A percentile compares a stretch with the other conserved stretches of the same genome.
Evolutionary conservation across 371 early-diverging fungal genomes (phyloP).

Genomic region (Mucor indicus): DNA sequence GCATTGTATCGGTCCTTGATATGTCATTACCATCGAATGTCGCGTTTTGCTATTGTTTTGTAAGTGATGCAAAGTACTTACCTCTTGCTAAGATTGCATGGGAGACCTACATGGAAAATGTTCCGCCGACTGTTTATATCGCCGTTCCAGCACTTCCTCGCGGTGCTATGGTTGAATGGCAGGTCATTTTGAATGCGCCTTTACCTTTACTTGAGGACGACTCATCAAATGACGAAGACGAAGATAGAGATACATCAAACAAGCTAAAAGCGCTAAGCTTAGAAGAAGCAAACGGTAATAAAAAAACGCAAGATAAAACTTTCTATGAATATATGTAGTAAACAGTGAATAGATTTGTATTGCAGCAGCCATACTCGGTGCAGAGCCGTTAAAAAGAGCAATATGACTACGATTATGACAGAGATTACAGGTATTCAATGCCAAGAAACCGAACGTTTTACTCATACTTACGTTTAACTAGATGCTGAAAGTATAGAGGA

Average conservation of each 20-base stretch:
- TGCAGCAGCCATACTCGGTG: no score
- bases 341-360: no score
- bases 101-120: constrained; percentile 18
- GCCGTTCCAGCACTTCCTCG: constrained; percentile 61
- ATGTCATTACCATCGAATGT: constrained; percentile 25
- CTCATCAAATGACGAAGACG: constrained; percentile 36
- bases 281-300: constrained; percentile 15
- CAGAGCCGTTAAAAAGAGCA: no score
- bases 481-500: not conserved
- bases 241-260: not conserved
- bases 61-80: constrained; percentile 29
- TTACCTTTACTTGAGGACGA: constrained; percentile 24
- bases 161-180: constrained; percentile 63
- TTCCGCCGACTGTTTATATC: constrained; percentile 45
- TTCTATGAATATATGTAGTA: no score
- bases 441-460: not conserved
- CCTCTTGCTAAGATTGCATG: constrained; percentile 35
- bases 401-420: no score
- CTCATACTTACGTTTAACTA: not conserved
- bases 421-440: no score
- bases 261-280: not conserved
- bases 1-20: constrained; percentile 33
- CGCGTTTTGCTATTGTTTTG: constrained; percentile 46
- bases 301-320: no score
- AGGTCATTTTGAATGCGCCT: constrained; percentile 36